Percentiles rank a stretch among this genome's conserved stretches.
phyloP scores from a whole-genome alignment of 345 rosid genomes.

The Viola odorata region DNA sequence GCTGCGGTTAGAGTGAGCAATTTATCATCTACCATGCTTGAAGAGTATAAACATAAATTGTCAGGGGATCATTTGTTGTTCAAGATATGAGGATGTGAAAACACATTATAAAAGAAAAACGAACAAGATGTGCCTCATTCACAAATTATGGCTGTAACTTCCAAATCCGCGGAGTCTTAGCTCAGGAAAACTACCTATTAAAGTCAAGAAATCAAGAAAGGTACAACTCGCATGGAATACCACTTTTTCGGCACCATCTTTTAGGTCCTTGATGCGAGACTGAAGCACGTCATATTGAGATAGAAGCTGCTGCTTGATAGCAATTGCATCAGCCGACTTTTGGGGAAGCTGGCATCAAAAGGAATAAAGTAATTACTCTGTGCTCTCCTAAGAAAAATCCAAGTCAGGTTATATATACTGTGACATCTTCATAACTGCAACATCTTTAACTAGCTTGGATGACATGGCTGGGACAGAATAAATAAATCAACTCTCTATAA shows the following conservation, averaged over 20 bases:
- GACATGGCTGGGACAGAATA: background rate
- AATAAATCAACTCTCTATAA: no score
- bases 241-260: constrained; percentile 80
- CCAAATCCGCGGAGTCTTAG: no score
- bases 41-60: no score
- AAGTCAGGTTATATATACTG: background rate
- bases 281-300: constrained; percentile 83
- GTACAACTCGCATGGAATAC: constrained; percentile 23
- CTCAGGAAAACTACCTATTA: no score
- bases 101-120: no score
- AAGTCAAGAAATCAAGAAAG: no score
- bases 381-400: constrained; percentile 7
- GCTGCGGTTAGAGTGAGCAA: no score
- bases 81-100: no score
- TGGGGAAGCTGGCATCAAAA: constrained; percentile 72
- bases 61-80: no score
- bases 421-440: background rate
- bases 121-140: no score
- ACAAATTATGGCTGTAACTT: no score
- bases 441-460: background rate
- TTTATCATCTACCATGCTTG: no score
- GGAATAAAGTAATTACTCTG: background rate
- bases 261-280: constrained; percentile 76
- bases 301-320: constrained; percentile 75
- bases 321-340: constrained; percentile 53